phyloP scores from a whole-genome alignment of 129 eudicot genomes.

The Chrysanthemum makinoi region DNA sequence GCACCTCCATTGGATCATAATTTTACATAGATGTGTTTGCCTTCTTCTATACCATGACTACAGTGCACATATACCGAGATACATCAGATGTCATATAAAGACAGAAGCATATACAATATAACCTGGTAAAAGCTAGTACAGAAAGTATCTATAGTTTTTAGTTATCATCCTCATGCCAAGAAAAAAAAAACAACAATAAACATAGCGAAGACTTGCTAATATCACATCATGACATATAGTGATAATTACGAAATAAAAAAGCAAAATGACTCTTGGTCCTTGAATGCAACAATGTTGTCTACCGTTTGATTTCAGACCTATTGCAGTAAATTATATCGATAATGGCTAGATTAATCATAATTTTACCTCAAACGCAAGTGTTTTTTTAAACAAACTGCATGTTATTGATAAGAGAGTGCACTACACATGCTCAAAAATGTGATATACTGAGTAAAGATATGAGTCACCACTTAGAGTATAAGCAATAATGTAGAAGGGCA shows the following conservation, averaged over 20 bases:
- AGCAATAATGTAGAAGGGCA: constrained; percentile 25
- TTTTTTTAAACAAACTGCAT: neutral
- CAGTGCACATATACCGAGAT: constrained; percentile 13
- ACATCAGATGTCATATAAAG: constrained; percentile 5
- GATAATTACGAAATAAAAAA: constrained; percentile 8
- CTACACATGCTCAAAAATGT: neutral
- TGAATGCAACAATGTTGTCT: constrained; percentile 60
- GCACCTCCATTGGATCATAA: constrained; percentile 14
- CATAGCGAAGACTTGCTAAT: constrained; percentile 7
- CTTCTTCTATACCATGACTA: constrained; percentile 97
- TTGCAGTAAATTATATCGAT: constrained; percentile 11
- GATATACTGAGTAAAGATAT: neutral
- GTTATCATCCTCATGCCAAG: constrained; percentile 8
- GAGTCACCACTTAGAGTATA: neutral
- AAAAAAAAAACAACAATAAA: neutral
- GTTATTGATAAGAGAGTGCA: neutral
- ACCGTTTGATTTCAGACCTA: constrained; percentile 67
- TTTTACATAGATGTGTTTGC: constrained; percentile 66
- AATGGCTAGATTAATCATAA: neutral
- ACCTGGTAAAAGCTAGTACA: neutral
- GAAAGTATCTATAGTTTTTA: neutral
- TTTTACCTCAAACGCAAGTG: constrained; percentile 1
- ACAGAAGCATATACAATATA: constrained; percentile 12
- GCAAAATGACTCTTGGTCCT: constrained; percentile 39
- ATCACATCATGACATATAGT: constrained; percentile 6